These are phyloP conservation scores for Cynanchum wilfordii DNA, from an alignment of 257 asterid genomes.

Conservation along the genomic window DNA sequence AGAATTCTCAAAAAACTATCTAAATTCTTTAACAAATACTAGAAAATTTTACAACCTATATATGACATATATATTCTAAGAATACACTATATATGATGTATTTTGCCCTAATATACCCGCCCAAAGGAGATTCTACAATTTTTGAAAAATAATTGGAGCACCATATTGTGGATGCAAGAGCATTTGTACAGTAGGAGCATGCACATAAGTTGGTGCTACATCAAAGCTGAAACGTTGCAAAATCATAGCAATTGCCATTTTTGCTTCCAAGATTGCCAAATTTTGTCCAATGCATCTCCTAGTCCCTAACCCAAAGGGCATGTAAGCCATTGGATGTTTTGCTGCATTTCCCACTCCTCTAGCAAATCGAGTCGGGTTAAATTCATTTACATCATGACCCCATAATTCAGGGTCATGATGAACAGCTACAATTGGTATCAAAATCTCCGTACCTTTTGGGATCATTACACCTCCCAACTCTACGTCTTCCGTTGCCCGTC, in stretches of 20 bases:
- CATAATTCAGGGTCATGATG: constrained; percentile 74
- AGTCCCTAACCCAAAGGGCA: constrained; percentile 82
- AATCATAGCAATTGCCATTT: constrained; percentile 62
- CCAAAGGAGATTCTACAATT: constrained; percentile 31
- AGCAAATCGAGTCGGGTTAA: constrained; percentile 74
- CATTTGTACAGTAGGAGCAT: constrained; percentile 68
- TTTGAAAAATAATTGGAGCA: constrained; percentile 72
- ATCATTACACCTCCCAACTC: constrained; percentile 53
- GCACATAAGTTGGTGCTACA: constrained; percentile 60
- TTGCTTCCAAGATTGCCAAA: constrained; percentile 75
- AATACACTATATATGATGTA: background rate
- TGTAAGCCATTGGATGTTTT: constrained; percentile 65
- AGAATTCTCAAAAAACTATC: background rate
- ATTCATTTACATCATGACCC: constrained; percentile 74
- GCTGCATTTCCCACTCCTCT: constrained; percentile 67
- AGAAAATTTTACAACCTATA: background rate
- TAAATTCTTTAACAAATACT: background rate
- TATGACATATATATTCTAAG: background rate
- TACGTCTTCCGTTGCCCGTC: constrained; percentile 52
- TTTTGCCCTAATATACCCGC: background rate
- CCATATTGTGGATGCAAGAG: constrained; percentile 73
- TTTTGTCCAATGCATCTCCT: constrained; percentile 90
- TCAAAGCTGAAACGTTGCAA: constrained; percentile 65
- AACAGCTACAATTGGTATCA: constrained; percentile 74
- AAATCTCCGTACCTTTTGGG: constrained; percentile 60